Evolutionary conservation across 2,329 filamentous ascomycete species (phyloP).

Genomic region (Dothistroma pini): DNA sequence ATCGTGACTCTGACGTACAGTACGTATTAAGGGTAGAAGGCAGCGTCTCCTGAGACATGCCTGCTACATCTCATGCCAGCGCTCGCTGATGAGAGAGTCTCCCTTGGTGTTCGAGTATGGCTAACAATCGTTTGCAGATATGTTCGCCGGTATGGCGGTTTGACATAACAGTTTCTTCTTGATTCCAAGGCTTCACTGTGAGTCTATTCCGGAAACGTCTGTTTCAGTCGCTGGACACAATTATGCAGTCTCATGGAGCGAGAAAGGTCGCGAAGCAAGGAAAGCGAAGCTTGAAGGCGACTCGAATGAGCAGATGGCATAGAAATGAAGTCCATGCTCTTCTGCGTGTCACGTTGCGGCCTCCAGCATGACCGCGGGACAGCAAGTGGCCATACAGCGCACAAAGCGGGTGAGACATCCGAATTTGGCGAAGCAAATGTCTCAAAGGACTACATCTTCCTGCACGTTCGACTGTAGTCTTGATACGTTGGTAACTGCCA

Average conservation of each 20-base stretch:
- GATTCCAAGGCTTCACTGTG: conserved; percentile 10
- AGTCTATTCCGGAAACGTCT: not conserved
- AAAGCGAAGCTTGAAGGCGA: conserved; percentile 5
- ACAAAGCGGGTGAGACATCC: not conserved
- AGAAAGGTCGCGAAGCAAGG: conserved; percentile 4
- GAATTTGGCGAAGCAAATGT: not conserved
- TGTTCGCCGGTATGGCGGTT: conserved; percentile 10
- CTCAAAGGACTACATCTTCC: not conserved
- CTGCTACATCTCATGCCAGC: too few relatives aligned
- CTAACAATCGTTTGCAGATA: not conserved
- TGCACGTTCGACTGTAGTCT: not conserved
- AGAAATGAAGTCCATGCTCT: not conserved
- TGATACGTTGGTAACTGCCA: not conserved
- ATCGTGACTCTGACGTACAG: conserved; percentile 7
- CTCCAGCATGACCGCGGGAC: not conserved
- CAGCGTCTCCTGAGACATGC: too few relatives aligned
- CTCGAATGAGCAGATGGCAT: conserved; percentile 4
- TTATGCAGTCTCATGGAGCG: conserved; percentile 8
- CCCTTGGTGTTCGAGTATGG: too few relatives aligned
- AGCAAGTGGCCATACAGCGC: not conserved
- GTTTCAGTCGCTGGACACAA: not conserved
- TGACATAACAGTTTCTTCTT: conserved; percentile 5
- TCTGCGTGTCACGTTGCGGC: not conserved
- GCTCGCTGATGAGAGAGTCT: too few relatives aligned
- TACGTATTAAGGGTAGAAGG: too few relatives aligned